Base-by-base conservation (phyloP, 108 stramenopile species). In the Cyclotella atomus region DNA sequence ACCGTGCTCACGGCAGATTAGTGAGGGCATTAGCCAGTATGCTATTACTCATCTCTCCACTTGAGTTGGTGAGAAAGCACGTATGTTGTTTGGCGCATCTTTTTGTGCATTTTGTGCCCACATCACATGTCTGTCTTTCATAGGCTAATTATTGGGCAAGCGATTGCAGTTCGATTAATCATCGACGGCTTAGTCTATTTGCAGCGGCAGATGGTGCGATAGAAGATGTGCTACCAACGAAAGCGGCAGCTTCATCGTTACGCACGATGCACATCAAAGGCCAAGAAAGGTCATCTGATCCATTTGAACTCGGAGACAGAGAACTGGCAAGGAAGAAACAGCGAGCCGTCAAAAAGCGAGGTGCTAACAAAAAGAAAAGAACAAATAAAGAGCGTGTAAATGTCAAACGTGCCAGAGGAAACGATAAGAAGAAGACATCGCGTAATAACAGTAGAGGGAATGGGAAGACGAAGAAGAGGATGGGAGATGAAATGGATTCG, bases 281-380 rank as follows among this genome's bases (percentile, higher is more conserved):
- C 32, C 28, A 57, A 57, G 56, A 57, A 32, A 57, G 20, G 28
- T 12, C 6, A 3, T 19, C 10, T 30, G 56, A 12, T 32, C 30
- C 28, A 28, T 57, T 32, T 30, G 56, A 57, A 0, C 9, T 16
- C 15, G 32, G 10, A 1, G 29, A 30, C 9, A 57, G 56, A 30
- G 56, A 29, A 6, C 30, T 57, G 12, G 56, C 56, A 1, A 57
- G 32, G 29, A 57, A 8, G 30, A 57, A 57, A 23, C 20, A 23
- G 21, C 52, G 2, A 23, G 21, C 20, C 0, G 56, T 32, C 56
- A 57, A 57, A 32, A 57, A 57, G n/a, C 15, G 56, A 32, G 56
- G 56, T 30, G 29, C 56, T 0, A 57, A 57, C n/a, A 32, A 29
- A 57, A 57, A 52, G 52, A 52, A 52, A 23, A 52, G 52, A 23